These are phyloP conservation scores for Fusarium verrucosum DNA, from an alignment of 2,329 filamentous ascomycete species.

Conservation along the genomic window DNA sequence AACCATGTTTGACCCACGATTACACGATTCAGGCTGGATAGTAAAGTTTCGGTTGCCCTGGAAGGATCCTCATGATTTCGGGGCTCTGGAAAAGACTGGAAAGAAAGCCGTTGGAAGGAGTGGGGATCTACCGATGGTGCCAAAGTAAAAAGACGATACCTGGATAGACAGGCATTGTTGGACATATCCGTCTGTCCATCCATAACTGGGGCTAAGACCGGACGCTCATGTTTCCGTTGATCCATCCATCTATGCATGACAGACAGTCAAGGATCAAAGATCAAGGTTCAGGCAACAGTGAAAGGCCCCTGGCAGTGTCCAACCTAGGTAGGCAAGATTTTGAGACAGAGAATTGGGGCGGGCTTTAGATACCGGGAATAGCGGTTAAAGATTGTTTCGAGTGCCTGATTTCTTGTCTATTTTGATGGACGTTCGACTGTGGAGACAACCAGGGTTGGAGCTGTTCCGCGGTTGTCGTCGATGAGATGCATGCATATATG, in stretches of 20 bases:
- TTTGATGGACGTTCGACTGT: background rate
- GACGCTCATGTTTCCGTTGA: conserved; percentile 10
- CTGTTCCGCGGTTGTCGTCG: conserved; percentile 5
- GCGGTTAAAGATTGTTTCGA: conserved; percentile 30
- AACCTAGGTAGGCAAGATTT: no score
- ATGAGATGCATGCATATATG: conserved; percentile 20
- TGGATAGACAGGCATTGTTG: no score
- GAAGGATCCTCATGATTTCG: conserved; percentile 28
- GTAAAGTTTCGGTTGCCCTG: conserved; percentile 7
- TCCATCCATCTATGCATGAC: conserved; percentile 7
- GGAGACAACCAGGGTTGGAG: conserved; percentile 6
- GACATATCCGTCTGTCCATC: background rate
- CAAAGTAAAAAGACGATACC: conserved; percentile 19
- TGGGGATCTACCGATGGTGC: conserved; percentile 25
- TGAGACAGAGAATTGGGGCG: background rate
- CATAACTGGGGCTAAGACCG: conserved; percentile 5
- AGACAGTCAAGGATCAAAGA: background rate
- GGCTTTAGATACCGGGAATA: conserved; percentile 30
- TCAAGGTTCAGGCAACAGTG: background rate
- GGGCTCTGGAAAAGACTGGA: conserved; percentile 37
- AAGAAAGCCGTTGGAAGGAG: conserved; percentile 37
- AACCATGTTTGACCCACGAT: conserved; percentile 24
- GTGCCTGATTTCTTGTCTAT: conserved; percentile 7
- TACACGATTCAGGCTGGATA: conserved; percentile 9
- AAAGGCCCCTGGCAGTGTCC: conserved; percentile 14